A percentile compares a stretch with the other conserved stretches of the same genome.
These are phyloP conservation scores for Senna siamea DNA, from an alignment of 306 rosid species.

Conservation along the genomic window DNA sequence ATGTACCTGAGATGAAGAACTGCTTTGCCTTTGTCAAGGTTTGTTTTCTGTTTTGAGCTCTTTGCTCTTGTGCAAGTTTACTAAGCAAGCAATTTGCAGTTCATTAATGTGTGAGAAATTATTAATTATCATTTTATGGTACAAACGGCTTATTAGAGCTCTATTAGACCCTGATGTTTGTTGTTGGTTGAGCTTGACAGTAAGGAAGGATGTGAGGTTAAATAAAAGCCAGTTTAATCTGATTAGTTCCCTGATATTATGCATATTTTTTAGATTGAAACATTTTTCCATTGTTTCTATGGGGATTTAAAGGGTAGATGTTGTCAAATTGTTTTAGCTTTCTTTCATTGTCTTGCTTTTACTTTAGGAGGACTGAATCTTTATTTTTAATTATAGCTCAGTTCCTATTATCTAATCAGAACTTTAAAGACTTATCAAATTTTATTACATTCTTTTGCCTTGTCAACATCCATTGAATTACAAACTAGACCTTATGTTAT, in stretches of 20 bases:
- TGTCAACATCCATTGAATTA: neutral
- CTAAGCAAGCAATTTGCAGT: conserved; percentile 22
- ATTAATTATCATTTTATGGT: conserved; percentile 21
- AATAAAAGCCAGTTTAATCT: conserved; percentile 29
- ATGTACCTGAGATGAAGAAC: conserved; percentile 75
- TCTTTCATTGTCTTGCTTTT: conserved; percentile 3
- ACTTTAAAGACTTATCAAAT: neutral
- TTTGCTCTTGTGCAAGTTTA: conserved; percentile 7
- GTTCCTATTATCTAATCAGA: neutral
- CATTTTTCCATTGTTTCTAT: conserved; percentile 18
- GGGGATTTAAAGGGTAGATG: conserved; percentile 22
- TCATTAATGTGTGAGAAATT: conserved; percentile 14
- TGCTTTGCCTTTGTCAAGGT: conserved; percentile 98
- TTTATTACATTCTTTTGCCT: neutral
- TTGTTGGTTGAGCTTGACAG: conserved; percentile 25
- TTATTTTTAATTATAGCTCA: neutral
- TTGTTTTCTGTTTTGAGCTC: conserved; percentile 31
- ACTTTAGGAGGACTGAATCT: neutral
- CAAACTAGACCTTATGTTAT: conserved; percentile 29
- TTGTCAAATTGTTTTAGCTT: conserved; percentile 24
- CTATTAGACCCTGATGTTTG: neutral
- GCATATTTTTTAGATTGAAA: conserved; percentile 30
- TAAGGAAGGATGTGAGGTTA: conserved; percentile 13
- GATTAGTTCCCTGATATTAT: conserved; percentile 8
- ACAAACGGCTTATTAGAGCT: neutral